phyloP scores from a whole-genome alignment of 129 eudicot species.

The Dittrichia graveolens region DNA sequence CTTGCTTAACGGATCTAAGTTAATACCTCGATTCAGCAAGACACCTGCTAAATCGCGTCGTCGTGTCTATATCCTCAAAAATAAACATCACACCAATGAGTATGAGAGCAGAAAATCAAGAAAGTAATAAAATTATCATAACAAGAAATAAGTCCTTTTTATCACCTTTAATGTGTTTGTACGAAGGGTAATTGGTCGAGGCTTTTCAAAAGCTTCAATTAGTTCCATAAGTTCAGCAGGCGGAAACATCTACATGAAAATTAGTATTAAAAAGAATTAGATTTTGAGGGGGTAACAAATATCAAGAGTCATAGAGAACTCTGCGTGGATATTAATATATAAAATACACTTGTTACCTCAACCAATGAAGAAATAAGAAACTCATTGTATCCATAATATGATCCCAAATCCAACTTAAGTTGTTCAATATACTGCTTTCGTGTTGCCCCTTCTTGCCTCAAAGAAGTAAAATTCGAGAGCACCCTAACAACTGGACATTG shows the following conservation, averaged over 20 bases:
- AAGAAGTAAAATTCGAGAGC: conserved; percentile 69
- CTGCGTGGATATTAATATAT: neutral
- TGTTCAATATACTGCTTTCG: conserved; percentile 81
- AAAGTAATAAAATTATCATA: neutral
- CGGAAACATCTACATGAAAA: conserved; percentile 78
- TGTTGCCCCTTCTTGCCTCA: conserved; percentile 81
- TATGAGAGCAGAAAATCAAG: conserved; percentile 2
- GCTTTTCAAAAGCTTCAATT: conserved; percentile 97
- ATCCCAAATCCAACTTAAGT: conserved; percentile 70
- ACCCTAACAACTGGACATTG: conserved; percentile 64
- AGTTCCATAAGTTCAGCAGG: conserved; percentile 88
- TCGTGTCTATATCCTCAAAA: conserved; percentile 58
- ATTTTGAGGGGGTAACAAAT: neutral
- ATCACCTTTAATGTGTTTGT: conserved; percentile 89
- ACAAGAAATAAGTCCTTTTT: neutral
- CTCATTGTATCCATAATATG: conserved; percentile 93
- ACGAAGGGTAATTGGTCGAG: conserved; percentile 81
- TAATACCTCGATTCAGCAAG: conserved; percentile 90
- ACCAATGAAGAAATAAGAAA: conserved; percentile 73
- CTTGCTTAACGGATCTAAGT: conserved; percentile 92
- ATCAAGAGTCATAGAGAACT: neutral
- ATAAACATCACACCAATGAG: neutral
- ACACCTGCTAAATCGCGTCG: conserved; percentile 95
- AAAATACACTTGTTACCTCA: conserved; percentile 52
- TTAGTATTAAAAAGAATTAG: neutral